Evolutionary conservation across 192 early-diverging fungal genomes (phyloP), one percentile per base, ranked within the genome.

Genomic region (Umbelopsis sp.): DNA sequence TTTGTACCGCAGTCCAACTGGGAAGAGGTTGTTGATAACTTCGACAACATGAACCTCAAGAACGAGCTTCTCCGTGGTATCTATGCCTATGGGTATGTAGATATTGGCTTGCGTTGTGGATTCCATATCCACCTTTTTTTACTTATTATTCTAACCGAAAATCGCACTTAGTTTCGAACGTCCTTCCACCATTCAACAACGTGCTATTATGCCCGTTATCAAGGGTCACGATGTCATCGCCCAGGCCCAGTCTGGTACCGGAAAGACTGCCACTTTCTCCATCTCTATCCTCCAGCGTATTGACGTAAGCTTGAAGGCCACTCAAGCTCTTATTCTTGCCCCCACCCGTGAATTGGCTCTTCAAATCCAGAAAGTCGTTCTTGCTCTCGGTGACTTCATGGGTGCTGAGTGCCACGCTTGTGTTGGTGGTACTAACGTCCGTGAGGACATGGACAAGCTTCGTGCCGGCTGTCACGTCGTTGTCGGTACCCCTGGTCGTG

Each of bases 191-290:
- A 97, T 98, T 84, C 97, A 98, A 87, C 92, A 93, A 84, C 91
- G 97, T 80, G 96, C 96, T 45, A 99, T 98, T 68, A 78, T 88
- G 75, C 95, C 96, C 29, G 93, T 97, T 65, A 87, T 88, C 70
- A 91, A 85, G 69, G 93, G 93, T 34, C 89, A 93, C 56, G 96
- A 98, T 83, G 96, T 98, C 65, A 98, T 98, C 69, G 96, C 96
- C 1, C 96, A 98, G 81, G 95, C 96, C 14, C 96, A 98, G 86
- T 97, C 97, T 44, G 97, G 97, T 75, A 98, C 97, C 69, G 97
- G 97, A 82, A 98, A 98, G 80, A 98, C 97, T 0, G 97, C 95
- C 44, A 97, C 97, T 0, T 96, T 98, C 83, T 95, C 94, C 2
- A 98, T 98, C 70, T 93, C 94, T 12, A 92, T 91, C 45, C 84